Evolutionary conservation across 257 asterid genomes (phyloP).

Genomic region (Petunia axillaris): DNA sequence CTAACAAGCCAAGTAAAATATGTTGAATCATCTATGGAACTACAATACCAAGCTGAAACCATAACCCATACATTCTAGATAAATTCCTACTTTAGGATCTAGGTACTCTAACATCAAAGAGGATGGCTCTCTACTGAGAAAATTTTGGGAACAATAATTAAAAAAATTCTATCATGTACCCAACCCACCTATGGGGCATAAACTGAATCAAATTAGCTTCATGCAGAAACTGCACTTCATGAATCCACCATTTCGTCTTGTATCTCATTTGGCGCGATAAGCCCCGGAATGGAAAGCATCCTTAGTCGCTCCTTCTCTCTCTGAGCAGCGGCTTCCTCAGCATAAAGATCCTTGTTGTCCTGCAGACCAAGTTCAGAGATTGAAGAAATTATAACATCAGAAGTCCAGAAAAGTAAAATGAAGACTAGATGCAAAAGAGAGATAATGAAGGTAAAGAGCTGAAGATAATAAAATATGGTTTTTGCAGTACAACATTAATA

Average conservation of each 20-base stretch:
- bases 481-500: too few species aligned
- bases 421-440: too few species aligned
- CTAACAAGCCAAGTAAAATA: neutral
- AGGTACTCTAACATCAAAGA: too few species aligned
- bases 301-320: constrained; percentile 81
- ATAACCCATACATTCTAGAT: too few species aligned
- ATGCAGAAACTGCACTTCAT: constrained; percentile 29
- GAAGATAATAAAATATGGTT: too few species aligned
- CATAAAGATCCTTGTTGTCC: constrained; percentile 97
- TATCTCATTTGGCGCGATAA: constrained; percentile 87
- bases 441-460: too few species aligned
- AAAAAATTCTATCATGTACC: too few species aligned
- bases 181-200: too few species aligned
- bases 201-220: too few species aligned
- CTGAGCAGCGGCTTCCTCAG: constrained; percentile 91
- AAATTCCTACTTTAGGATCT: too few species aligned
- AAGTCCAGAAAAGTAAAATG: neutral
- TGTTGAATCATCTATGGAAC: neutral
- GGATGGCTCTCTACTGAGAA: too few species aligned
- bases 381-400: neutral
- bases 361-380: constrained; percentile 31
- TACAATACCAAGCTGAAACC: neutral
- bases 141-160: too few species aligned
- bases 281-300: constrained; percentile 88
- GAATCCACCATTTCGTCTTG: constrained; percentile 94